Evolutionary conservation across 1,284 basidiomycete genomes (phyloP).

Genomic region (Ustilago tritici): DNA sequence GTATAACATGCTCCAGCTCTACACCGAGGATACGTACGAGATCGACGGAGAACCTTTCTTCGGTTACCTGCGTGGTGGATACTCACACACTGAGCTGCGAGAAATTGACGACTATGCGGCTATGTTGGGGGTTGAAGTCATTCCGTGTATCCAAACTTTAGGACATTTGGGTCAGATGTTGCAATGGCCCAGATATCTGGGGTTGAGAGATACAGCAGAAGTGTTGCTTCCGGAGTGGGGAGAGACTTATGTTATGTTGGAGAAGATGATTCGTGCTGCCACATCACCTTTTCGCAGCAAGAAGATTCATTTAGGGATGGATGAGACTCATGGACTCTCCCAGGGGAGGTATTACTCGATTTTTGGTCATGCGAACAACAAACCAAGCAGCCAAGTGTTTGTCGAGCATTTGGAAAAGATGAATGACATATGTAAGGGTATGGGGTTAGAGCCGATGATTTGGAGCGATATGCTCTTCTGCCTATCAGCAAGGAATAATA

Average conservation of each 20-base stretch:
- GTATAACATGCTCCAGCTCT: conserved; percentile 68
- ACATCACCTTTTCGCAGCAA: conserved; percentile 67
- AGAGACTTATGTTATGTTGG: conserved; percentile 68
- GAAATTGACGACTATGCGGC: conserved; percentile 69
- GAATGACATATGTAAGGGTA: conserved; percentile 62
- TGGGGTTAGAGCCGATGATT: conserved; percentile 69
- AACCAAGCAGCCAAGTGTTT: conserved; percentile 65
- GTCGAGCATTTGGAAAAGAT: conserved; percentile 63
- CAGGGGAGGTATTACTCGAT: conserved; percentile 69
- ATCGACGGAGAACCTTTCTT: conserved; percentile 70
- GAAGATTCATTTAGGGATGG: conserved; percentile 60
- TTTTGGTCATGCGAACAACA: conserved; percentile 64
- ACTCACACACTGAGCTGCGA: conserved; percentile 58
- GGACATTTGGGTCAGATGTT: conserved; percentile 71
- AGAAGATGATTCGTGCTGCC: conserved; percentile 64
- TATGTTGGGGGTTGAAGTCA: conserved; percentile 58
- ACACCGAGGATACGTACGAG: conserved; percentile 70
- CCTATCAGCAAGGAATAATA: conserved; percentile 69
- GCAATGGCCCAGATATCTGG: conserved; percentile 70
- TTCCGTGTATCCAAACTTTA: conserved; percentile 69
- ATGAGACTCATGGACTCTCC: conserved; percentile 69
- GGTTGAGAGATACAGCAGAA: conserved; percentile 69
- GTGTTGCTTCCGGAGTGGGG: conserved; percentile 68
- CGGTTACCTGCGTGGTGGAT: conserved; percentile 68
- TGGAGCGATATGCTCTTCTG: conserved; percentile 70